Evolutionary conservation across 805 yeast genomes (phyloP), one percentile per base, ranked within the genome.

Genomic region (Kuraishia piskuri): DNA sequence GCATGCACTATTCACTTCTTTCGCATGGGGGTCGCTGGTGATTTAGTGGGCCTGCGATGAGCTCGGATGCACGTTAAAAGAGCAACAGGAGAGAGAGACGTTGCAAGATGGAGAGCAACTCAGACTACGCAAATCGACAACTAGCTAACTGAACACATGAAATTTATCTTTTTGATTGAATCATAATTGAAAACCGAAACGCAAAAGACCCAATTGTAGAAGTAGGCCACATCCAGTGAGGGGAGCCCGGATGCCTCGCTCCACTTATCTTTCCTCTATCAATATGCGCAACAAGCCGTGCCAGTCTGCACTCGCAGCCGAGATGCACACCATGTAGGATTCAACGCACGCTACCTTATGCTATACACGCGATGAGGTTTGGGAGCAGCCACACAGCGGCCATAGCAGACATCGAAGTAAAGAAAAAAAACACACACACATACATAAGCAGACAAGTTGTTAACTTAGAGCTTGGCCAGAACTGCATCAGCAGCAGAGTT

Each of bases 401-500:
- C 40, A 7, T 10, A 14, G 40, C 40, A 31, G 40, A 10, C 17
- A 12, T 10, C 14, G 7, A 8, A 45, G 12, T 12, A 45, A 45
- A 45, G 22, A 45, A n/a, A 3, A 45, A 21, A 21, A 17, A 45
- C 10, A 20, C 6, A 40, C 6, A 19, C 6, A 19, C 7, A 6
- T 8, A 40, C 7, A 7, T 12, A 12, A 14, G 14, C 48, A 3
- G 6, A 22, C 24, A 45, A 5, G 17, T 45, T 21, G 24, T 8
- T 14, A 22, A 26, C 51, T 54, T 56, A 63, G 50, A 63, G 51
- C 53, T 62, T 63, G 25, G 67, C 64, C 45, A 63, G 50, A 46
- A 63, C 31, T 47, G 56, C 58, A 8, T 59, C 52, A 22, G 64
- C 65, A n/a, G 63, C 59, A 22, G 67, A 63, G 22, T 59, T 59